Evolutionary conservation across 805 yeast genomes (phyloP).

Genomic region (Blastobotrys terrestris): DNA sequence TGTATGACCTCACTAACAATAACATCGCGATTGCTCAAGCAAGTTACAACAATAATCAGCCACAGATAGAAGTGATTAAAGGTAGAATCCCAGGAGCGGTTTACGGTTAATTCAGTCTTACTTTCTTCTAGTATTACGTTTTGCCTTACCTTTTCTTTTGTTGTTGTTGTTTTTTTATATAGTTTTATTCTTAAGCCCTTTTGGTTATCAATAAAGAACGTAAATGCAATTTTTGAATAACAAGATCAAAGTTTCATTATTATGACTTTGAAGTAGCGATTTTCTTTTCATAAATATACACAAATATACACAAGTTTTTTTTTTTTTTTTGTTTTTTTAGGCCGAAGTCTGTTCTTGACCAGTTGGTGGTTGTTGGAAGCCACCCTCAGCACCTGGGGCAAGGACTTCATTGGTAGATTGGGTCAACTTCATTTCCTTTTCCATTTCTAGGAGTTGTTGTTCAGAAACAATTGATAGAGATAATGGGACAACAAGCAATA

Average conservation of each 20-base stretch:
- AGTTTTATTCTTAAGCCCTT: no score
- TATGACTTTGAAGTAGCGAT: not conserved
- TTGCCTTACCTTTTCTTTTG: no score
- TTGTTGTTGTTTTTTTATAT: no score
- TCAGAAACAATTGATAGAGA: constrained; percentile 84
- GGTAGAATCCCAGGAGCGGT: constrained; percentile 8
- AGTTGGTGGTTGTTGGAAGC: constrained; percentile 28
- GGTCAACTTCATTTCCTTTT: constrained; percentile 68
- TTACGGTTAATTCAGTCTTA: no score
- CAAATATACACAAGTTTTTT: not conserved
- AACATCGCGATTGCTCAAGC: constrained; percentile 51
- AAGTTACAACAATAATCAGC: constrained; percentile 14
- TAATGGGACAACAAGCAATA: constrained; percentile 88
- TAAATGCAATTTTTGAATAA: no score
- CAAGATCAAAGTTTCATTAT: no score
- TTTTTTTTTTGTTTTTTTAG: not conserved
- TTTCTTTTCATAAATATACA: not conserved
- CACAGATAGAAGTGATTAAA: constrained; percentile 7
- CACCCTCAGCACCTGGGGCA: constrained; percentile 34
- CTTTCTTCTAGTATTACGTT: no score
- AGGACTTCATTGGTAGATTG: constrained; percentile 27
- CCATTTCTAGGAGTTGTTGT: constrained; percentile 90
- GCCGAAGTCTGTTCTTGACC: not conserved
- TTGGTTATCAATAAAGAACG: no score
- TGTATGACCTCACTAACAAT: constrained; percentile 52